These are phyloP conservation scores for Westerdykella sp. DNA, from an alignment of 2,329 filamentous ascomycete genomes.

Conservation along the genomic window DNA sequence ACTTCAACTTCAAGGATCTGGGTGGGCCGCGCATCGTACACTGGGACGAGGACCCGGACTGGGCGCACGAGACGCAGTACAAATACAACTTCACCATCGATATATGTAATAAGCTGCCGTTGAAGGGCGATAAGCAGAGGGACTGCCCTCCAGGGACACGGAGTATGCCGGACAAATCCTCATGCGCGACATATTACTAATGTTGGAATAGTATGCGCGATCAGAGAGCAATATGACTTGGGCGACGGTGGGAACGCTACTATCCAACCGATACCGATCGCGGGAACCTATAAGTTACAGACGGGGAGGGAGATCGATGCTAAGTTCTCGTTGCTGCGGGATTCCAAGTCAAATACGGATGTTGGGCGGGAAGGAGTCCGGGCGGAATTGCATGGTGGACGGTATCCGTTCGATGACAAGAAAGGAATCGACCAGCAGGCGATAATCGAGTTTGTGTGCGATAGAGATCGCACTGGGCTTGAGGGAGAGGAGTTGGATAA, in stretches of 20 bases:
- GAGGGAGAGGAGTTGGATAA: slow-evolving; percentile 60
- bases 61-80: slow-evolving; percentile 46
- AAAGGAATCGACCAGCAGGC: slow-evolving; percentile 59
- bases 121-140: slow-evolving; percentile 51
- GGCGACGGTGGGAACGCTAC: slow-evolving; percentile 47
- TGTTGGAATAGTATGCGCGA: slow-evolving; percentile 60
- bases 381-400: slow-evolving; percentile 58
- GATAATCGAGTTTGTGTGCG: slow-evolving; percentile 80
- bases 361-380: slow-evolving; percentile 64
- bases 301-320: slow-evolving; percentile 55
- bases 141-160: slow-evolving; percentile 65
- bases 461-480: slow-evolving; percentile 62
- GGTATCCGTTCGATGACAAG: slow-evolving; percentile 45
- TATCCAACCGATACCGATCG: slow-evolving; percentile 62
- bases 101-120: slow-evolving; percentile 63
- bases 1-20: slow-evolving; percentile 60
- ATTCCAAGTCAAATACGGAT: slow-evolving; percentile 58
- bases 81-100: slow-evolving; percentile 82
- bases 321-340: slow-evolving; percentile 59
- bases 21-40: slow-evolving; percentile 64
- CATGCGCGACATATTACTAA: slow-evolving; percentile 1
- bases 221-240: slow-evolving; percentile 53
- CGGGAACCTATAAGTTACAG: slow-evolving; percentile 60
- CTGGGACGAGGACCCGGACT: slow-evolving; percentile 41
- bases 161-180: slow-evolving; percentile 45